These are phyloP conservation scores for Marasmius sp. DNA, from an alignment of 1,284 basidiomycete species.

Conservation along the genomic window DNA sequence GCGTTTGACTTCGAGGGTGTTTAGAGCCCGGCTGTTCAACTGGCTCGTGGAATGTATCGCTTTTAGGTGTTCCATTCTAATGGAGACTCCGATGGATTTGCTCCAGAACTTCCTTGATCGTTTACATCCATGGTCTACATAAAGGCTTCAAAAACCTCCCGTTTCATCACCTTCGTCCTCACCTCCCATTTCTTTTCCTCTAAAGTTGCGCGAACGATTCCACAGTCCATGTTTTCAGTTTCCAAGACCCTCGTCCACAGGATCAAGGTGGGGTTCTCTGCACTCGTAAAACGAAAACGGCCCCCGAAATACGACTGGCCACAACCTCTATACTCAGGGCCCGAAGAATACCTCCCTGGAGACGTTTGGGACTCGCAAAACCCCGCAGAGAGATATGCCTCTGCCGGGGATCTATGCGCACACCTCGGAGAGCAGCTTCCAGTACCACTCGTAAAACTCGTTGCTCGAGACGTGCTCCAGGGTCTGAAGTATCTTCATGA, in stretches of 20 bases:
- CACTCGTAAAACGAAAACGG: background rate
- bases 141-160: background rate
- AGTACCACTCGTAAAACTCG: constrained; percentile 24
- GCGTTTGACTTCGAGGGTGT: background rate
- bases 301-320: background rate
- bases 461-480: constrained; percentile 25
- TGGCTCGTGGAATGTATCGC: background rate
- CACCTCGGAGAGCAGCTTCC: constrained; percentile 24
- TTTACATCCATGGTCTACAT: background rate
- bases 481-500: constrained; percentile 18
- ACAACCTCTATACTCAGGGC: background rate
- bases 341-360: constrained; percentile 11
- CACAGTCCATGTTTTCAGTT: background rate
- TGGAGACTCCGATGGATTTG: background rate
- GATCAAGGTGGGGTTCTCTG: background rate
- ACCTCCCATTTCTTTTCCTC: too few relatives aligned
- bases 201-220: background rate
- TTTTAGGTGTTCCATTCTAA: background rate
- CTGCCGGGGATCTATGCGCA: constrained; percentile 20
- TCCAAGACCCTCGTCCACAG: background rate
- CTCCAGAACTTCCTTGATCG: background rate
- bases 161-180: background rate
- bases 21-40: background rate
- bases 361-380: constrained; percentile 16
- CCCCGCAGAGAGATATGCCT: constrained; percentile 17